Conservation (phyloP, 768 basidiomycete species). For the Tricholoma matsutake region DNA sequence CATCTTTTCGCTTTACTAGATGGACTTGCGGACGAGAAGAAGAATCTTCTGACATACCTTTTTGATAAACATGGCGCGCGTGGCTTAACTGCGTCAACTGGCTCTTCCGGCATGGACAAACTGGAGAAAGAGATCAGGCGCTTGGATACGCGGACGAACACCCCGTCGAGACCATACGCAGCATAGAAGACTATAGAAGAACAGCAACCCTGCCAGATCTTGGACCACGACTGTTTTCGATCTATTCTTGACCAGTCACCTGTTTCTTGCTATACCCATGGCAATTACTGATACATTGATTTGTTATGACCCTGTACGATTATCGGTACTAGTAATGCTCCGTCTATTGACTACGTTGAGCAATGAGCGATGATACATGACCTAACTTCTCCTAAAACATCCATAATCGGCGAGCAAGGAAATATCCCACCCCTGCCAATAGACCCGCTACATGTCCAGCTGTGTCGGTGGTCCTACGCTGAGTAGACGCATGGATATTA, state of each 20-base stretch:
- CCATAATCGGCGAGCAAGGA: conserved; percentile 36
- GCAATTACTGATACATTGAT: neutral
- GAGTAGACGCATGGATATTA: neutral
- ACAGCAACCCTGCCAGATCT: neutral
- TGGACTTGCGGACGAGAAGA: conserved; percentile 85
- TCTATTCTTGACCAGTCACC: neutral
- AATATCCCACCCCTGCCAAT: conserved; percentile 59
- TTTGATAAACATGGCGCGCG: conserved; percentile 86
- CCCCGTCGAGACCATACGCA: conserved; percentile 45
- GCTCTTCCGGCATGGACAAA: conserved; percentile 57
- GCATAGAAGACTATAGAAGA: neutral
- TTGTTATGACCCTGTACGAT: neutral
- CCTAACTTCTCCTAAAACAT: conserved; percentile 18
- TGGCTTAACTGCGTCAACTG: conserved; percentile 36
- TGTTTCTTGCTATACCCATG: neutral
- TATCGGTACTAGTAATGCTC: conserved; percentile 3
- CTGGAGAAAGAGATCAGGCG: conserved; percentile 79
- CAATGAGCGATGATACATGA: neutral
- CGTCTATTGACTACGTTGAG: neutral
- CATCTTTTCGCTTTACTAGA: conserved; percentile 80
- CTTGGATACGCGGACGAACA: conserved; percentile 75
- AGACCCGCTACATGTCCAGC: conserved; percentile 71
- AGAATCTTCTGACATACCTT: conserved; percentile 83
- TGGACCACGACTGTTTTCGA: neutral
- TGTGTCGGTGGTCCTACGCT: conserved; percentile 56